Evolutionary conservation across 371 early-diverging fungal genomes (phyloP), one percentile per base, ranked within the genome.

Genomic region (Mucor lusitanicus): DNA sequence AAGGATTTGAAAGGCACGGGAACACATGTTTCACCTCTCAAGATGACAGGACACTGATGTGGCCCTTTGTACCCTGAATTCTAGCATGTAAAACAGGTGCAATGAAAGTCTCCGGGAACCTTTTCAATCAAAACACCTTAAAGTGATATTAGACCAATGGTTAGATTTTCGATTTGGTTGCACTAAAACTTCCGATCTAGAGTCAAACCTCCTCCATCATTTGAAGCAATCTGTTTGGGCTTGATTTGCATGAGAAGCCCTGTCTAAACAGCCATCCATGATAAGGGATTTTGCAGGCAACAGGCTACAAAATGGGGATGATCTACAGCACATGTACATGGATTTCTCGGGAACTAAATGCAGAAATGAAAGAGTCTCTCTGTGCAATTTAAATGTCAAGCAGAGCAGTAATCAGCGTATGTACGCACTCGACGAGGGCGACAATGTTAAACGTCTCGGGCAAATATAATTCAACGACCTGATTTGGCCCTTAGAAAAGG

Each of bases 381-480:
- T 25, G 27, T 27, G 25, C 23, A 25, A 27, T 53, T 13, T 13
- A 15, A 23, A 3, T 53, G 23, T 7, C 5, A 11, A 21, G 8
- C 46, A 46, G 23, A 21, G 19, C 46, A 46, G 46, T 19, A 46
- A 21, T 19, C 9, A 46, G n/a, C 11, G n/a, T 46, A n/a, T n/a
- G n/a, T n/a, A 19, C 19, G 9, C 46, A 46, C 17, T 46, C 46
- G 37, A 46, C n/a, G n/a, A 46, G 17, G 5, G 9, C 21, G 46
- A 25, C 40, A 17, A 13, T 53, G 53, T 12, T 53, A 53, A 27
- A 53, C 56, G 68, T 67, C 56, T 67, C 68, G 68, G 68, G 68
- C 68, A 67, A 67, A 67, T 67, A 67, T 62, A 62, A 67, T 67
- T 67, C 68, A 44, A 67, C 68, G 68, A 67, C 68, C 63, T 67